These are phyloP conservation scores for Aulographum hederae DNA, from an alignment of 2,329 filamentous ascomycete species.

Conservation along the genomic window DNA sequence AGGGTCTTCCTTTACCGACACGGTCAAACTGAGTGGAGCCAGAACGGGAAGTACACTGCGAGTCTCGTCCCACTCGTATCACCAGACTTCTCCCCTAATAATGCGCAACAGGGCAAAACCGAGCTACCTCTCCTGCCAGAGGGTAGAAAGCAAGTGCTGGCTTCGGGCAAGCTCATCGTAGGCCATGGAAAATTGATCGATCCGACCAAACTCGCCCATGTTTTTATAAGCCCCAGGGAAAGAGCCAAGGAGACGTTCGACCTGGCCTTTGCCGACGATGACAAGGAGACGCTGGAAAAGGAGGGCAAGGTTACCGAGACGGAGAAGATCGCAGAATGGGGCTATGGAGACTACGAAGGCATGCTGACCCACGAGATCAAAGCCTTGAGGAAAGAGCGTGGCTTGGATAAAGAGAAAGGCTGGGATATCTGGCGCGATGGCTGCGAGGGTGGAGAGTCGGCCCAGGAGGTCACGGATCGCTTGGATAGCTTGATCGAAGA, in stretches of 20 bases:
- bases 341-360: conserved; percentile 45
- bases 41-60: conserved; percentile 63
- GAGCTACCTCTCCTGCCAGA: conserved; percentile 72
- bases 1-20: conserved; percentile 47
- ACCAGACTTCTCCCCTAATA: too few relatives aligned
- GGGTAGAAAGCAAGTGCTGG: conserved; percentile 36
- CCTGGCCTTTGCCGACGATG: conserved; percentile 56
- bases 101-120: too few relatives aligned
- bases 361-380: conserved; percentile 32
- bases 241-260: conserved; percentile 84
- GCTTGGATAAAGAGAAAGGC: conserved; percentile 30
- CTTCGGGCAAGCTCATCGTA: conserved; percentile 66
- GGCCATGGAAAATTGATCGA: conserved; percentile 73
- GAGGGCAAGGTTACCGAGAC: conserved; percentile 15
- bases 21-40: conserved; percentile 90
- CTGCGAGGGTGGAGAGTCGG: conserved; percentile 66
- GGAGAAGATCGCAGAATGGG: conserved; percentile 39
- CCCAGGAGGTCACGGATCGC: conserved; percentile 50
- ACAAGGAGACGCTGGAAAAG: conserved; percentile 39
- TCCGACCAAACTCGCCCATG: conserved; percentile 61
- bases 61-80: too few relatives aligned
- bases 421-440: conserved; percentile 86
- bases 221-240: conserved; percentile 75
- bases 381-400: conserved; percentile 21
- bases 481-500: conserved; percentile 56